Percentiles rank a stretch among this genome's conserved stretches.
phyloP scores from a whole-genome alignment of 805 yeast species.

The Kluyveromyces starmeri region DNA sequence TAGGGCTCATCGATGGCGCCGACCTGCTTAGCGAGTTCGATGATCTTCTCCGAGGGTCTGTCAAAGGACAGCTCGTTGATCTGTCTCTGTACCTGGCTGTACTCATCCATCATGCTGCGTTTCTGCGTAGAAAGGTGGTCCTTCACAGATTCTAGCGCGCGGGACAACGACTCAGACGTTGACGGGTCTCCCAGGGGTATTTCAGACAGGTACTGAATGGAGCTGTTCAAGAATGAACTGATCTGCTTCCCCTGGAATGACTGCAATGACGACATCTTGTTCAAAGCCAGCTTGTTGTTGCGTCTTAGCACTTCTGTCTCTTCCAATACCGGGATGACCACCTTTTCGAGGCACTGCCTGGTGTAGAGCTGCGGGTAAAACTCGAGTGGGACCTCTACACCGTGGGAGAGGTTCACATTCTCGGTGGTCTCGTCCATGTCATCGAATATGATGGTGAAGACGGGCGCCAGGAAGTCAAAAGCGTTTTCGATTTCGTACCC shows the following conservation, averaged over 20 bases:
- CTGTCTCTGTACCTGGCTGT: slow-evolving; percentile 20
- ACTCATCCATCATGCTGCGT: slow-evolving; percentile 18
- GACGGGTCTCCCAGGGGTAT: slow-evolving; percentile 6
- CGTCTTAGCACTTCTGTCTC: slow-evolving; percentile 15
- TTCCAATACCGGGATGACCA: slow-evolving; percentile 16
- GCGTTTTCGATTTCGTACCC: slow-evolving; percentile 19
- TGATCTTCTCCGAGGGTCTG: slow-evolving; percentile 18
- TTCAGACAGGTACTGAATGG: slow-evolving; percentile 19
- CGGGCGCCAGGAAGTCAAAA: slow-evolving; percentile 19
- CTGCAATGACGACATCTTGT: slow-evolving; percentile 13
- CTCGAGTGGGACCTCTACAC: slow-evolving; percentile 26
- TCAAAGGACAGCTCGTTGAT: slow-evolving; percentile 24
- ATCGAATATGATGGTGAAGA: slow-evolving; percentile 25
- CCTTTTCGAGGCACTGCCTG: slow-evolving; percentile 21
- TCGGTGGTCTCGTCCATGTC: slow-evolving; percentile 24
- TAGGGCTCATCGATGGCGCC: slow-evolving; percentile 23
- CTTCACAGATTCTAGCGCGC: slow-evolving; percentile 10
- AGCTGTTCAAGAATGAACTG: slow-evolving; percentile 20
- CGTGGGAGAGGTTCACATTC: slow-evolving; percentile 12
- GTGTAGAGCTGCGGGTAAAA: slow-evolving; percentile 29
- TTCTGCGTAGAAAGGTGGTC: slow-evolving; percentile 11
- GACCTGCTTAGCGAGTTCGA: slow-evolving; percentile 18
- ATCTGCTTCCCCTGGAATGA: slow-evolving; percentile 28
- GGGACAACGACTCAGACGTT: slow-evolving; percentile 7
- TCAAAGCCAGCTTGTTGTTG: slow-evolving; percentile 10